Conservation (phyloP, 352 stramenopile species). For the Peronospora farinosa region DNA sequence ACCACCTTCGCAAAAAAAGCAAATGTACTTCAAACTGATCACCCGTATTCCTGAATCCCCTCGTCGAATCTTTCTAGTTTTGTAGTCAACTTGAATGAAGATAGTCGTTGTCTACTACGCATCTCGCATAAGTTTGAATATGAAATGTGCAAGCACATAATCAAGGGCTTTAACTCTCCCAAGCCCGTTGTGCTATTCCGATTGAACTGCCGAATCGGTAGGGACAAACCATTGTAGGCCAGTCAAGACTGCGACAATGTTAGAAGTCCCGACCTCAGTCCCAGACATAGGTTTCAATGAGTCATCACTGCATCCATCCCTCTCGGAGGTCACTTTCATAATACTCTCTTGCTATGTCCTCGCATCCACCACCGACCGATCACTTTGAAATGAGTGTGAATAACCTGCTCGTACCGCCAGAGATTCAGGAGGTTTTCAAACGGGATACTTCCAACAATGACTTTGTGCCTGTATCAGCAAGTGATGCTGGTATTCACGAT, state of each 20-base stretch:
- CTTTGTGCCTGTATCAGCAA: neutral
- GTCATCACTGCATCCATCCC: neutral
- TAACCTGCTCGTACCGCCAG: constrained; percentile 14
- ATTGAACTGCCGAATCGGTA: too few relatives aligned
- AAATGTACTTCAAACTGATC: too few relatives aligned
- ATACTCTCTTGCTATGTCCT: constrained; percentile 3
- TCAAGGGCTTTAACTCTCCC: too few relatives aligned
- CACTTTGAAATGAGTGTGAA: constrained; percentile 1
- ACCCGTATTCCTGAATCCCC: too few relatives aligned
- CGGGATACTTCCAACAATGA: constrained; percentile 1
- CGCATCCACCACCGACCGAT: neutral
- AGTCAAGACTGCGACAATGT: neutral
- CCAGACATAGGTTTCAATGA: neutral
- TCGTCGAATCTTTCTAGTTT: too few relatives aligned
- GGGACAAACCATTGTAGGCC: too few relatives aligned
- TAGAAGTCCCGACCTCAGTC: neutral
- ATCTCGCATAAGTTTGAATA: too few relatives aligned
- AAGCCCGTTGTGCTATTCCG: too few relatives aligned
- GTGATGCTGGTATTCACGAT: neutral
- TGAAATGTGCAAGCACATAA: too few relatives aligned
- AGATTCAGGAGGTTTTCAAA: constrained; percentile 11
- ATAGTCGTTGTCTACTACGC: too few relatives aligned
- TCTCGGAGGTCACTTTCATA: neutral
- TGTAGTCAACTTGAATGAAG: too few relatives aligned
- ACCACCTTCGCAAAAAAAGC: constrained; percentile 1